Conservation (phyloP, 23 red algal genomes). For the Cyanidium caldarium region DNA sequence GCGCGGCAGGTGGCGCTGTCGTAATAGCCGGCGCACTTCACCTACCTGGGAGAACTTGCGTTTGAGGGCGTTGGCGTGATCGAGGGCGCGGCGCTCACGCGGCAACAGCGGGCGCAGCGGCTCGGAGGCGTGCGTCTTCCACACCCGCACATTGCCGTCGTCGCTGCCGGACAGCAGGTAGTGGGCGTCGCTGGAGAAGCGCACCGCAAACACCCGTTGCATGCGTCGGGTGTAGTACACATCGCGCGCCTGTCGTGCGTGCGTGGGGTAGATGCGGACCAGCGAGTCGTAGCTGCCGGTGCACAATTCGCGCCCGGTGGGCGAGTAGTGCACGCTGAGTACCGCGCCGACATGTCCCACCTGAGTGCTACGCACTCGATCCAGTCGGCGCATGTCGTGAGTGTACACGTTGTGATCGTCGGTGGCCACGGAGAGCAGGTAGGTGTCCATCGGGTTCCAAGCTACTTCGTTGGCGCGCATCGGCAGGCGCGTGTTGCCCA, state of each 20-base stretch:
- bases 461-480: conserved; percentile 69
- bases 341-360: conserved; percentile 70
- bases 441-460: conserved; percentile 88
- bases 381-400: conserved; percentile 64
- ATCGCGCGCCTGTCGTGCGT: not conserved
- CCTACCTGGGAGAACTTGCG: not conserved
- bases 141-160: conserved; percentile 90
- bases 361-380: conserved; percentile 10
- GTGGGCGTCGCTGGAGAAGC: conserved; percentile 45
- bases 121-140: conserved; percentile 61
- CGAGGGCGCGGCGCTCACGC: conserved; percentile 31
- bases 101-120: conserved; percentile 62
- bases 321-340: conserved; percentile 68
- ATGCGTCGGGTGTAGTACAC: conserved; percentile 85
- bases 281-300: conserved; percentile 81
- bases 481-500: conserved; percentile 37
- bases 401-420: conserved; percentile 86
- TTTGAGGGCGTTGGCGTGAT: conserved; percentile 26
- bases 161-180: conserved; percentile 75
- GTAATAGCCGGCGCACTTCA: not conserved
- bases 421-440: conserved; percentile 59
- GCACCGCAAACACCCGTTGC: conserved; percentile 74
- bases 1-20: not conserved
- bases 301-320: conserved; percentile 72
- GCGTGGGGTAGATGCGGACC: conserved; percentile 39